Evolutionary conservation across 2,329 filamentous ascomycete species (phyloP), one percentile per base, ranked within the genome.

Genomic region (Paraphoma sp.): DNA sequence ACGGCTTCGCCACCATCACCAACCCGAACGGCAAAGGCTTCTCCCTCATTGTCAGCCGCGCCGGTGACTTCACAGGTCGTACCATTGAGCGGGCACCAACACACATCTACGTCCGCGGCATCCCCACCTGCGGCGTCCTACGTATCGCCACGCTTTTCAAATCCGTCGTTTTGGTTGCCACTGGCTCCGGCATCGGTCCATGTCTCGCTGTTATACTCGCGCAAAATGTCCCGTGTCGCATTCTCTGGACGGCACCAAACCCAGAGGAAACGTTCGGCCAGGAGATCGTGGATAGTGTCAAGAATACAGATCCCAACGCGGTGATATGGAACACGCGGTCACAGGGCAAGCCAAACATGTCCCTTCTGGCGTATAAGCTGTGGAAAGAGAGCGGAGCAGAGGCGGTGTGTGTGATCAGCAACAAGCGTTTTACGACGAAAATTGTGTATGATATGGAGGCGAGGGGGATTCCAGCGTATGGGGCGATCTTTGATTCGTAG

Each of bases 321-420:
- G 75, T 91, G 23, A 86, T 93, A 53, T 83, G 89, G 72, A 88
- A 93, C 69, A 92, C 89, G 3, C 81, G 83, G 49, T 76, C 79
- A 30, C 80, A 81, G 38, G 88, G 87, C 0, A 83, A 89, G 31
- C 83, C 88, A 1, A 84, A 92, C 68, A 86, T 91, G 76, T 71
- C 87, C 28, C 82, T 82, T 4, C 78, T 86, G 55, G 81, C 84
- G 31, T 88, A 85, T 62, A 76, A 79, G 17, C 77, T 89, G 46
- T 81, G 79, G 58, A 76, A 75, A 57, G 78, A 84, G 50, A 81
- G 80, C 31, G 72, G 78, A 0, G 84, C 84, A 1, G 90, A 93
- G 80, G 90, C 89, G 2, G 88, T 92, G 14, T 87, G 90, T 64
- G 83, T 92, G 53, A 91, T 93, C 66, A 88, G 87, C 51, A 93